Evolutionary conservation across 768 basidiomycete genomes (phyloP).

Genomic region (Tubosaeta brunneosetosa): DNA sequence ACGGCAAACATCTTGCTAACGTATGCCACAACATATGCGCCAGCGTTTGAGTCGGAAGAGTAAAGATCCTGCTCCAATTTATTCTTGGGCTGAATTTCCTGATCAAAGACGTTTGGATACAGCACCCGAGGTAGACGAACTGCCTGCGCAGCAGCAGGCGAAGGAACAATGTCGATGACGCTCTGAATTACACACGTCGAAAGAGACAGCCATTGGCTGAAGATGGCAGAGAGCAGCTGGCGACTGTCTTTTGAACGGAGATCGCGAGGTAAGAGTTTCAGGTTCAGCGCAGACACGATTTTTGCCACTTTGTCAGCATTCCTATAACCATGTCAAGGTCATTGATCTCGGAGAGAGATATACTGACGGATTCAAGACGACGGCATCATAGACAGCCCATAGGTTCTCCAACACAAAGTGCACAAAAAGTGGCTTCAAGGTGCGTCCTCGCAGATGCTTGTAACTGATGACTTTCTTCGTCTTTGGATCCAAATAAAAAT

Average conservation of each 20-base stretch:
- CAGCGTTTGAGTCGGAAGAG: constrained; percentile 52
- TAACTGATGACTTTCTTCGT: constrained; percentile 88
- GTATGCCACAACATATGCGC: constrained; percentile 72
- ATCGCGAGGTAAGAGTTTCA: constrained; percentile 85
- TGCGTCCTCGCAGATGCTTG: constrained; percentile 83
- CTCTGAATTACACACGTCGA: constrained; percentile 91
- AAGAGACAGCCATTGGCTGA: constrained; percentile 93
- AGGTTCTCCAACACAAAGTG: constrained; percentile 97
- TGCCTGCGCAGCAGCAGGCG: constrained; percentile 77
- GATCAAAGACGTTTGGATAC: constrained; percentile 69
- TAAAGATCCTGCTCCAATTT: constrained; percentile 84
- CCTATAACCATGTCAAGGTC: constrained; percentile 38
- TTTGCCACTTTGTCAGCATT: constrained; percentile 86
- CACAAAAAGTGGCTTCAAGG: constrained; percentile 91
- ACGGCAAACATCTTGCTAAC: constrained; percentile 99
- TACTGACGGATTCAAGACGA: constrained; percentile 83
- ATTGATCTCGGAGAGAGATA: neutral
- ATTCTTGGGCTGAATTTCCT: constrained; percentile 58
- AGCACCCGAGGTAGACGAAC: constrained; percentile 88
- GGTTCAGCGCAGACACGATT: constrained; percentile 75
- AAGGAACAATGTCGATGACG: constrained; percentile 89
- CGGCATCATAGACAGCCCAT: constrained; percentile 94
- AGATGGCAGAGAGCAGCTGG: constrained; percentile 77
- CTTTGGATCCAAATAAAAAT: constrained; percentile 95
- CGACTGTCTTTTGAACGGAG: constrained; percentile 88